Percentiles rank a stretch among this genome's conserved stretches.
Evolutionary conservation across 2,329 filamentous ascomycete genomes (phyloP).

Genomic region (Coniochaeta sp.): DNA sequence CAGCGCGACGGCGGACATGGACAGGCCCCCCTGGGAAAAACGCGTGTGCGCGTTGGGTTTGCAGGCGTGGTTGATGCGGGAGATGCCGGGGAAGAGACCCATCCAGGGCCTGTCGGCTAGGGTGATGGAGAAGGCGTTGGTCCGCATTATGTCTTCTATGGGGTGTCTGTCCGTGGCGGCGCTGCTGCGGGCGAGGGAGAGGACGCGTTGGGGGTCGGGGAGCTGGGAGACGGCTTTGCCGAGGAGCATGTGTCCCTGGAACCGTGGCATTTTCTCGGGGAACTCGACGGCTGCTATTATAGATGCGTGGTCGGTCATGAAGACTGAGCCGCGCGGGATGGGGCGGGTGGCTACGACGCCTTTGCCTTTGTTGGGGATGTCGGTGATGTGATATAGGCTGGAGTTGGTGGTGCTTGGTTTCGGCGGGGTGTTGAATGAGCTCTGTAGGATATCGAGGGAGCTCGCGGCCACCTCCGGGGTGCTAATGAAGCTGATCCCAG

Average conservation of each 20-base stretch:
- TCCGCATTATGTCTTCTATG: slow-evolving; percentile 14
- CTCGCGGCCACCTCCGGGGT: neutral
- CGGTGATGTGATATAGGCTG: slow-evolving; percentile 17
- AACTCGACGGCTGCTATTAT: slow-evolving; percentile 14
- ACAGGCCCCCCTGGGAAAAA: slow-evolving; percentile 13
- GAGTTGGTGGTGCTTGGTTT: neutral
- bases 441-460: neutral
- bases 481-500: neutral
- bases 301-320: slow-evolving; percentile 27
- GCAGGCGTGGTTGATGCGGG: slow-evolving; percentile 21
- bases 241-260: slow-evolving; percentile 14
- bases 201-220: neutral
- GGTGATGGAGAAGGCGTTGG: slow-evolving; percentile 13
- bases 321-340: slow-evolving; percentile 24
- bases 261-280: slow-evolving; percentile 10
- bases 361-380: slow-evolving; percentile 23
- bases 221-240: slow-evolving; percentile 13
- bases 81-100: slow-evolving; percentile 17
- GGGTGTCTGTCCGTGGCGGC: slow-evolving; percentile 6
- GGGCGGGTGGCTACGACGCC: slow-evolving; percentile 24
- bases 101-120: slow-evolving; percentile 9
- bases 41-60: slow-evolving; percentile 16
- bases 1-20: slow-evolving; percentile 19
- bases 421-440: neutral
- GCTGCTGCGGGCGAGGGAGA: slow-evolving; percentile 6